Evolutionary conservation across 108 stramenopile species (phyloP).

Genomic region (Pseudonitzschia pungens): DNA sequence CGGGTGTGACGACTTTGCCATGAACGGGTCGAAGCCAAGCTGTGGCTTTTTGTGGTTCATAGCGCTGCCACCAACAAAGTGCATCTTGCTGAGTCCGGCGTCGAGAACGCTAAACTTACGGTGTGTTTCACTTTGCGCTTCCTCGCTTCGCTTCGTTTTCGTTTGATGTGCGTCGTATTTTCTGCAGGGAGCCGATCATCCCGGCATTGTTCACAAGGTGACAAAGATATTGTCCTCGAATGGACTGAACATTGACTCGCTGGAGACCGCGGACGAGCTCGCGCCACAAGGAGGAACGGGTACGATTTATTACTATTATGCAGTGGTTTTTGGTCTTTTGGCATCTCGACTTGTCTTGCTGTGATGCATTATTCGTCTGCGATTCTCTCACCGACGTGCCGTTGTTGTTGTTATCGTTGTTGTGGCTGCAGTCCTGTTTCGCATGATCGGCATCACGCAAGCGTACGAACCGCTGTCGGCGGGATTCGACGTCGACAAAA

Average conservation of each 20-base stretch:
- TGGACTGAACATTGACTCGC: conserved; percentile 55
- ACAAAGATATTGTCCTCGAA: conserved; percentile 59
- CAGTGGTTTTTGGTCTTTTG: not conserved
- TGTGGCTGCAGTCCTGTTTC: conserved; percentile 15
- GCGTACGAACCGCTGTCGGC: conserved; percentile 57
- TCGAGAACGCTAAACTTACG: too few relatives aligned
- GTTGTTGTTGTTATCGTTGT: too few relatives aligned
- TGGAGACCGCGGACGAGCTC: conserved; percentile 65
- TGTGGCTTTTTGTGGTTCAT: too few relatives aligned
- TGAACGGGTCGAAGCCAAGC: too few relatives aligned
- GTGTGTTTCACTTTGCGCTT: too few relatives aligned
- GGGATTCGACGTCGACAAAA: conserved; percentile 54
- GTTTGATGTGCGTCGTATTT: too few relatives aligned
- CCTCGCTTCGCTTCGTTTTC: conserved; percentile 11
- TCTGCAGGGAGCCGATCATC: conserved; percentile 66
- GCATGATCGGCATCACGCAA: conserved; percentile 56
- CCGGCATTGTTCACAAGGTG: conserved; percentile 74
- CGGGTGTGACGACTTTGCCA: too few relatives aligned
- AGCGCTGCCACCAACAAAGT: too few relatives aligned
- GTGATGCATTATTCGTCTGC: too few relatives aligned
- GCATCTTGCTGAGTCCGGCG: too few relatives aligned
- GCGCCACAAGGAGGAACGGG: conserved; percentile 50
- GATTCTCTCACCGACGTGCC: too few relatives aligned
- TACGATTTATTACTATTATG: not conserved
- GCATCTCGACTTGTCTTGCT: not conserved